phyloP scores from a whole-genome alignment of 306 rosid species.

The Morella rubra region DNA sequence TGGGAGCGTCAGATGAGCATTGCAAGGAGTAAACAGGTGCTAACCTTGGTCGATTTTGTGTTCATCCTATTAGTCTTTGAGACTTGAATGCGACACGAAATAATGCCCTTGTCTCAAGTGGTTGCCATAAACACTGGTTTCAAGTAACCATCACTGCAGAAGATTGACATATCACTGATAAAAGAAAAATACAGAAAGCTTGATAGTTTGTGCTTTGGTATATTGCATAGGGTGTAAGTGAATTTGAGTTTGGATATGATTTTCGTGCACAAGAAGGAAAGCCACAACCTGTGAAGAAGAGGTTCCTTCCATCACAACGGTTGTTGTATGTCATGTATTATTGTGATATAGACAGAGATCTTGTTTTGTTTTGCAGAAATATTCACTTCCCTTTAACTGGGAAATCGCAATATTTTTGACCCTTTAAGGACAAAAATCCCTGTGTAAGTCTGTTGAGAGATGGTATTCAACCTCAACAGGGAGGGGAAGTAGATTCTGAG shows the following conservation, averaged over 20 bases:
- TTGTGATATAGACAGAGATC: background rate
- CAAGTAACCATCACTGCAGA: background rate
- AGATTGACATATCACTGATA: background rate
- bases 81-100: background rate
- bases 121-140: background rate
- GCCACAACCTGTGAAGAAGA: background rate
- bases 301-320: too few relatives aligned
- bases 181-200: background rate
- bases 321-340: too few relatives aligned
- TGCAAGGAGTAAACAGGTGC: background rate
- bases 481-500: too few relatives aligned
- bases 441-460: background rate
- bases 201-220: background rate
- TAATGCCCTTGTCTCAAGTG: background rate
- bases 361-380: background rate
- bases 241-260: background rate
- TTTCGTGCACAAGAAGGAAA: background rate
- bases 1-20: constrained; percentile 35
- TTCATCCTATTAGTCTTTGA: background rate
- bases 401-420: too few relatives aligned
- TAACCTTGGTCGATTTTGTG: background rate
- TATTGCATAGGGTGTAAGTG: background rate
- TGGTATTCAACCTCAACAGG: background rate
- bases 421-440: background rate
- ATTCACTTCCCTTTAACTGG: too few relatives aligned